These are phyloP conservation scores for Calonectria naviculata DNA, from an alignment of 2,329 filamentous ascomycete species.

Conservation along the genomic window DNA sequence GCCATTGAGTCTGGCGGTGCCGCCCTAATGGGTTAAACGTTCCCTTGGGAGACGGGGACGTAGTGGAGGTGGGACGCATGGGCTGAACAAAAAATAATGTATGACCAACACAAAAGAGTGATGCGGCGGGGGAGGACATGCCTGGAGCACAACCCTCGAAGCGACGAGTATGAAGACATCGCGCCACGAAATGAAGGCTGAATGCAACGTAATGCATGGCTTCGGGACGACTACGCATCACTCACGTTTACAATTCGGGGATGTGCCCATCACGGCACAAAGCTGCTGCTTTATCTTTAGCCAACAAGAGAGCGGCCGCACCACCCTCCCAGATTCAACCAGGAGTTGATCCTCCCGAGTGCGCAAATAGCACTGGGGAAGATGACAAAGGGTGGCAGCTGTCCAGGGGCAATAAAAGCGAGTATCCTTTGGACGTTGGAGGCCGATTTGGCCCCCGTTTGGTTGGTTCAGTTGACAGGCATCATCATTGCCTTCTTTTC, in stretches of 20 bases:
- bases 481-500: conserved; percentile 33
- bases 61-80: conserved; percentile 32
- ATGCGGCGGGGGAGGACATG: conserved; percentile 20
- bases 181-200: conserved; percentile 25
- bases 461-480: conserved; percentile 26
- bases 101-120: conserved; percentile 28
- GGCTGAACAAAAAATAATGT: conserved; percentile 33
- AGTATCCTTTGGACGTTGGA: conserved; percentile 32
- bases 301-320: conserved; percentile 29
- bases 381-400: conserved; percentile 16
- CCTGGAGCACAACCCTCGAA: conserved; percentile 31
- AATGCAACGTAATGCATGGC: conserved; percentile 16
- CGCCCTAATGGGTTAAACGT: conserved; percentile 58
- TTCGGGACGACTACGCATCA: conserved; percentile 21
- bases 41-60: conserved; percentile 28
- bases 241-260: conserved; percentile 8
- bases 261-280: conserved; percentile 7
- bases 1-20: conserved; percentile 95
- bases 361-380: conserved; percentile 17
- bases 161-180: conserved; percentile 33
- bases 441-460: conserved; percentile 28
- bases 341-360: conserved; percentile 20
- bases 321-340: conserved; percentile 20
- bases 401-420: conserved; percentile 22
- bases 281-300: conserved; percentile 20